Evolutionary conservation across 805 yeast genomes (phyloP).

Genomic region (Ogataea paradorogensis): DNA sequence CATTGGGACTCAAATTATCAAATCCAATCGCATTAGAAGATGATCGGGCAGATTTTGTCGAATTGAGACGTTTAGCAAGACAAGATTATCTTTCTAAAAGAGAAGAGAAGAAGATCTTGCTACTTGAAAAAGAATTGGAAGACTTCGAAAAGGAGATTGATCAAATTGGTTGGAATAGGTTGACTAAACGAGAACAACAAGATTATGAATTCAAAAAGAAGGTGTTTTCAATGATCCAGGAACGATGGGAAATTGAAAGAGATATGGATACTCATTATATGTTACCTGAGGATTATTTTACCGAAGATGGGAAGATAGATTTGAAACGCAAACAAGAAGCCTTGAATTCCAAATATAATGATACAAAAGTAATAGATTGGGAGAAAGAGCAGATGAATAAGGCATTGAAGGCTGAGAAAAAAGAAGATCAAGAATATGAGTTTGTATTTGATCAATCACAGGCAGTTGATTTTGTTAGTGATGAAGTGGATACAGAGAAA

Average conservation of each 20-base stretch:
- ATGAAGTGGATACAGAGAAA: slow-evolving; percentile 28
- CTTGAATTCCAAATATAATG: slow-evolving; percentile 39
- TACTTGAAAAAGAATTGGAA: slow-evolving; percentile 45
- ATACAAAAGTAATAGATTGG: slow-evolving; percentile 40
- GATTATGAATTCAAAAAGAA: slow-evolving; percentile 52
- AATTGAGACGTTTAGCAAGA: slow-evolving; percentile 46
- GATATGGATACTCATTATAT: slow-evolving; percentile 35
- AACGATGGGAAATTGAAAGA: slow-evolving; percentile 34
- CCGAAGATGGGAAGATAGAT: slow-evolving; percentile 51
- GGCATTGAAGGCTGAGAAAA: slow-evolving; percentile 1
- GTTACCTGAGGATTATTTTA: slow-evolving; percentile 57
- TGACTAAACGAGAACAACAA: slow-evolving; percentile 47
- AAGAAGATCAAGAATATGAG: slow-evolving; percentile 52
- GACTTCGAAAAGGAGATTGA: slow-evolving; percentile 49
- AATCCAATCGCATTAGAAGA: slow-evolving; percentile 10
- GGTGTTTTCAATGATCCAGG: slow-evolving; percentile 42
- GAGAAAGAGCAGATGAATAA: slow-evolving; percentile 34
- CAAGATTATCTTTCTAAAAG: slow-evolving; percentile 46
- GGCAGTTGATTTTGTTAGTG: slow-evolving; percentile 52
- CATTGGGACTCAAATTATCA: slow-evolving; percentile 6
- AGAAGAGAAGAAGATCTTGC: slow-evolving; percentile 43
- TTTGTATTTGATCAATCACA: slow-evolving; percentile 73
- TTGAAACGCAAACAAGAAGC: slow-evolving; percentile 50
- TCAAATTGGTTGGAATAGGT: slow-evolving; percentile 51
- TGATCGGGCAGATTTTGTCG: slow-evolving; percentile 18